Base-by-base conservation (phyloP, 345 rosid species). In the Raphanus raphanistrum region DNA sequence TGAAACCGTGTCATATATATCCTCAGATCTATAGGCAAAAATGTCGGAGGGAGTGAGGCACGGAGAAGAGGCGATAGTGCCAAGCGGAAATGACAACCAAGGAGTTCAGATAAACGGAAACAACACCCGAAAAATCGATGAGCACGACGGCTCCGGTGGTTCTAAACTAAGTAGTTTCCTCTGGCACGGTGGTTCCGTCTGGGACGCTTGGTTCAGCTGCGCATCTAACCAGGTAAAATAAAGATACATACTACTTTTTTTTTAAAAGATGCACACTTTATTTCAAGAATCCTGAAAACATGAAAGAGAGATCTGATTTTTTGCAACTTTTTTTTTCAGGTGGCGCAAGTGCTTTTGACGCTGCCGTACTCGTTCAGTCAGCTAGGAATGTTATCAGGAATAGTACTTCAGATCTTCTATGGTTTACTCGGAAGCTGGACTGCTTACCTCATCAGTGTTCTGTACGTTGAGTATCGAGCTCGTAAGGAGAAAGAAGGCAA, bases 161-260 rank as follows among this genome's bases (percentile, higher is more conserved):
- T 83, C 90, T 8, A 74, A 78, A 52, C 71, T 95, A 74, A 95
- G 89, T 79, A 90, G 69, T 84, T 12, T 88, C 71, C 88, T 95
- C 28, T 95, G 99, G 99, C 99, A 95, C 38, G 99, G 99, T 33
- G 99, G 99, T 70, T 95, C 99, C 2, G 90, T 80, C 52, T 95
- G 99, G 99, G 99, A 95, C 77, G 99, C 99, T 50, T 95, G 99
- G 99, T 95, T 95, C 89, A 92, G 98, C 58, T 95, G 98, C 55
- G 93, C 99, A 73, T 95, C 99, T 66, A 95, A 95, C 84, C 99
- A 94, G 77, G 98, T 91, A 81, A 10, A 7, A 38, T 1, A n/a
- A 36, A 63, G 8, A 16, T 8, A 8, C 3, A 3, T 1, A 7
- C 15, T n/a, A n/a, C n/a, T n/a, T 7, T 10, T 41, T 35, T 32